Conservation (phyloP, 192 early-diverging fungal species). For the Chytriomyces confervae region DNA sequence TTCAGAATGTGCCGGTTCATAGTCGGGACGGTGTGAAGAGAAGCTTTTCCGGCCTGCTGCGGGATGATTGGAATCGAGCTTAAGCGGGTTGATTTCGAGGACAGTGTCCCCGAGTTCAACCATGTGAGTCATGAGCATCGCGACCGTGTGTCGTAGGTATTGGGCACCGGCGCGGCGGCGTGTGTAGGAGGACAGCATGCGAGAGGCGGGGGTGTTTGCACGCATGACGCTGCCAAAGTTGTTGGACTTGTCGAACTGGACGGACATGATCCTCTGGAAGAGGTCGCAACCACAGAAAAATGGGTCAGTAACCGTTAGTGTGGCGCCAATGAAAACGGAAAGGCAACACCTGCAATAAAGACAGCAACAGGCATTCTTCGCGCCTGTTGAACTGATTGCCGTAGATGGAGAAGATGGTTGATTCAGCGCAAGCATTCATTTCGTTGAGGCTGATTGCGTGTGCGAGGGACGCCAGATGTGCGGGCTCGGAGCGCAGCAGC, state of each 20-base stretch:
- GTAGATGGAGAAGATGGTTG: conserved; percentile 95
- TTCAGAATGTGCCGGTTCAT: not conserved
- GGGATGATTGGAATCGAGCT: conserved; percentile 51
- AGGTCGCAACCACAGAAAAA: not conserved
- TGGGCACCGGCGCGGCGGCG: conserved; percentile 89
- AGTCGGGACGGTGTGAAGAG: not conserved
- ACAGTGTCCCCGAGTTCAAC: conserved; percentile 84
- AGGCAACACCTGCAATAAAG: conserved; percentile 85
- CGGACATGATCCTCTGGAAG: conserved; percentile 75
- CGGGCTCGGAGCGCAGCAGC: conserved; percentile 87
- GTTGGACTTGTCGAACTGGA: conserved; percentile 87
- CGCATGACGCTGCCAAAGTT: conserved; percentile 90
- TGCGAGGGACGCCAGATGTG: conserved; percentile 88
- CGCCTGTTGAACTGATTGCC: conserved; percentile 96
- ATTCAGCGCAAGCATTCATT: conserved; percentile 92
- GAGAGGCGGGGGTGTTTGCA: conserved; percentile 95
- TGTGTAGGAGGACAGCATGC: conserved; percentile 98
- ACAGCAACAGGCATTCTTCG: conserved; percentile 93
- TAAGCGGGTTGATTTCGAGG: conserved; percentile 94
- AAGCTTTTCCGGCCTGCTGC: no score
- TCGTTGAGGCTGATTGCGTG: conserved; percentile 84
- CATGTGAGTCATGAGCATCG: conserved; percentile 78
- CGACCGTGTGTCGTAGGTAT: conserved; percentile 86
- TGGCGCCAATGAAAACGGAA: not conserved
- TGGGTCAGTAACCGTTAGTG: not conserved